Base-by-base conservation (phyloP, 1,284 basidiomycete genomes). In the Sporisorium reilianum region DNA sequence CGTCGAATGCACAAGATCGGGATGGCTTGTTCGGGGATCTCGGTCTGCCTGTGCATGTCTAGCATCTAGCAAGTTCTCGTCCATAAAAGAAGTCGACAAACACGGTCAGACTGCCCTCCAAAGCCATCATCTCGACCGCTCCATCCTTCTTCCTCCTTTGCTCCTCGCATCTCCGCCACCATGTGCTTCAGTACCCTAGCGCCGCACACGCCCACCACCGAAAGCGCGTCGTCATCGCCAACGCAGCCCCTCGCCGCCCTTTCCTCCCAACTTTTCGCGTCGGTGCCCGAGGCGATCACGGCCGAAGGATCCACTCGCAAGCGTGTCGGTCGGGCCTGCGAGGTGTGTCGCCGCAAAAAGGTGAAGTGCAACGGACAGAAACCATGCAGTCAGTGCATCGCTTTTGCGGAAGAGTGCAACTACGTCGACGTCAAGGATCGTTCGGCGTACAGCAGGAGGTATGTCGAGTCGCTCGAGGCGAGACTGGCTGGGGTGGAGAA, bases 341-440 rank as follows among this genome's bases (percentile, higher is more conserved):
- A 78, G 38, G 64, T 75, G 3, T 78, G 76, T 30, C 67, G 76
- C 11, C 67, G 76, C 48, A 78, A 78, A 16, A 78, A 78, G 55
- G 74, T 78, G 66, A 73, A 74, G 51, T 78, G 77, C 51, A 75
- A 77, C 30, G 77, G 77, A n/a, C 53, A 67, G 18, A 77, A 71
- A 32, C 73, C 73, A 0, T 78, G 77, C 53, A 62, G 53, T 40
- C 66, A 74, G 20, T 78, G 77, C 65, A 62, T 65, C 16, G 65
- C 65, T 20, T 76, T 71, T 38, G 67, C 54, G 1, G 75, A 73
- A 25, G 60, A 67, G 9, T 79, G 77, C 52, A 54, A 51, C 55
- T 79, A 77, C 32, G 71, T 68, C 61, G 71, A 73, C 11, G 62
- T 67, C 38, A 64, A 64, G 26, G 74, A 77, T 50, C 58, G 71